Conservation (phyloP, 192 early-diverging fungal genomes). For the Podila minutissima region DNA sequence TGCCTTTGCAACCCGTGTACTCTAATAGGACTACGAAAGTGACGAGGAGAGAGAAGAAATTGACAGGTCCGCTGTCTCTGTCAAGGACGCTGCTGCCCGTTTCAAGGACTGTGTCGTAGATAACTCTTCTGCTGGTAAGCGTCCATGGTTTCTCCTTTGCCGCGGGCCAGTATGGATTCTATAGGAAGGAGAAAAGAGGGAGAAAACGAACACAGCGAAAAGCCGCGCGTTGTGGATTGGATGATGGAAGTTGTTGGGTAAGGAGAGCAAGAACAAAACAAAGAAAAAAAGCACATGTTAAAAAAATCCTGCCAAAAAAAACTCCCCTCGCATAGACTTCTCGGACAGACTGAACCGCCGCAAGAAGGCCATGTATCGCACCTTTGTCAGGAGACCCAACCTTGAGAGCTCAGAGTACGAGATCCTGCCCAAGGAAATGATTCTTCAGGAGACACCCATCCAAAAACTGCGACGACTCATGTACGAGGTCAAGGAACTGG, state of each 20-base stretch:
- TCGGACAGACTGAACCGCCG: conserved; percentile 64
- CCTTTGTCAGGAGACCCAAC: conserved; percentile 57
- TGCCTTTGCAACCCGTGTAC: neutral
- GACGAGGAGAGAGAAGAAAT: conserved; percentile 73
- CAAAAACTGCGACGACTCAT: conserved; percentile 82
- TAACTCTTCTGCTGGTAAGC: conserved; percentile 60
- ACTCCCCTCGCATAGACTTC: conserved; percentile 51
- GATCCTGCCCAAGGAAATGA: conserved; percentile 60
- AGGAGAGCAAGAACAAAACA: neutral
- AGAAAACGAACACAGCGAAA: neutral
- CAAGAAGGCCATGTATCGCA: conserved; percentile 70
- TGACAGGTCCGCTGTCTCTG: conserved; percentile 59
- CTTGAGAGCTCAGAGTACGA: conserved; percentile 65
- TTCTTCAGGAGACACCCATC: conserved; percentile 73
- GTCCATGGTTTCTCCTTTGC: neutral
- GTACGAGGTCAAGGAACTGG: conserved; percentile 86
- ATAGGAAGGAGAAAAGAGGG: neutral
- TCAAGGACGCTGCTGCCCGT: conserved; percentile 62
- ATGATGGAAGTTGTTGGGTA: neutral
- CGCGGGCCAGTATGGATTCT: neutral
- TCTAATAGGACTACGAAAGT: conserved; percentile 41
- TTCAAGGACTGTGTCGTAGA: conserved; percentile 67
- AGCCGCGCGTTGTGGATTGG: no score
- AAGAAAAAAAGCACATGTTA: neutral
- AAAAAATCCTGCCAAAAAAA: neutral